A percentile compares a stretch with the other conserved stretches of the same genome.
These are phyloP conservation scores for Mortierella sp. DNA, from an alignment of 371 early-diverging fungal species.

Conservation along the genomic window DNA sequence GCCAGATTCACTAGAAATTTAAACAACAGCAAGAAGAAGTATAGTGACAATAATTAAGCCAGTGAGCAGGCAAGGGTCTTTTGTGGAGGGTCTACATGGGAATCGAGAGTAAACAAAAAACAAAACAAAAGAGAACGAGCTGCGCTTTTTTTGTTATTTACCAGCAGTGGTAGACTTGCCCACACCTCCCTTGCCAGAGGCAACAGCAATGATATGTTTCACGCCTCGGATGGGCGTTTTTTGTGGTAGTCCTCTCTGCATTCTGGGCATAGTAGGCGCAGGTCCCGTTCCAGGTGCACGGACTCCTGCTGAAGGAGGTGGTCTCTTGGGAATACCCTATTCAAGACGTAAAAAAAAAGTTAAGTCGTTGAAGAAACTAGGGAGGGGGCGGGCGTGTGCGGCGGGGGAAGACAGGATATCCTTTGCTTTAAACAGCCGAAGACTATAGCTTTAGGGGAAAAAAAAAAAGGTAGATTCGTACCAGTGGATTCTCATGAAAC, in stretches of 20 bases:
- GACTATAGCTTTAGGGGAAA: no score
- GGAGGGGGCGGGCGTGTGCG: no score
- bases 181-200: slow-evolving; percentile 92
- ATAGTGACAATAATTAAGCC: no score
- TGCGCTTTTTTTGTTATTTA: slow-evolving; percentile 35
- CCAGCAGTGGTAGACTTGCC: slow-evolving; percentile 91
- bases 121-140: no score
- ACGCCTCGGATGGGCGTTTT: slow-evolving; percentile 74
- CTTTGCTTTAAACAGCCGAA: background rate
- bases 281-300: slow-evolving; percentile 34
- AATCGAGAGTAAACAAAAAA: background rate
- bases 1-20: slow-evolving; percentile 80
- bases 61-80: background rate
- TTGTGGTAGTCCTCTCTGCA: slow-evolving; percentile 74
- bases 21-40: no score
- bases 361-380: no score
- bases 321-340: slow-evolving; percentile 37
- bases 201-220: slow-evolving; percentile 80
- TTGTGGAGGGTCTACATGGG: no score
- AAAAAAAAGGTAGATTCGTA: slow-evolving; percentile 21
- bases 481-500: slow-evolving; percentile 71
- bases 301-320: slow-evolving; percentile 17
- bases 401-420: no score
- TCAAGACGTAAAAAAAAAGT: background rate
- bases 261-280: slow-evolving; percentile 65